Base-by-base conservation (phyloP, 2,329 filamentous ascomycete species). In the Diaporthe humulicola region DNA sequence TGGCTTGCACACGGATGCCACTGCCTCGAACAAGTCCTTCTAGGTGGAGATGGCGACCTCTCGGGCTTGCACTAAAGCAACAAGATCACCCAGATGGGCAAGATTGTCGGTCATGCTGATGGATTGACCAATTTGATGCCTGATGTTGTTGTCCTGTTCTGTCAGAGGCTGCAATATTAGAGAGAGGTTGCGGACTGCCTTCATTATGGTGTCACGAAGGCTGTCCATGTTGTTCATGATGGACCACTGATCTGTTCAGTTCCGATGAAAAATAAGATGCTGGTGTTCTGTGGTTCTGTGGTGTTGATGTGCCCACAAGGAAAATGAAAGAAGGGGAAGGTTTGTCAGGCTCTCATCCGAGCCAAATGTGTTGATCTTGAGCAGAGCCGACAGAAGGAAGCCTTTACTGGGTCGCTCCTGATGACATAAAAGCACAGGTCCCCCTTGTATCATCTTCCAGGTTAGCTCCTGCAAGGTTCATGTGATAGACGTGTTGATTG, bases 101-200 rank as follows among this genome's bases (percentile, higher is more conserved):
- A 66, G 28, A 10, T 33, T 36, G 4, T n/a, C 6, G 30, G 15
- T 19, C 4, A 15, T 8, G 6, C 15, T 25, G 9, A 3, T 22
- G 8, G 14, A n/a, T 0, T 12, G 7, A 3, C n/a, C 6, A 8
- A 50, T 50, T 36, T 25, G 28, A 9, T 8, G 19, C n/a, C 0
- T 9, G 28, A 50, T 36, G 5, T 22, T 19, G 14, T 42, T 4
- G 42, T 38, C 28, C 17, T 38, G 12, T 15, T 52, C 19, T 7
- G 17, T 3, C 12, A 50, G 2, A 17, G 19, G 42, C 19, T 12
- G 6, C 12, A 38, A 22, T 2, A 5, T 33, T 28, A 28, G 0
- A 4, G 5, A 1, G 3, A 36, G 17, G 1, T 52, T 6, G 15
- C 3, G 2, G 30, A 3, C 3, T 28, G 22, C 9, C 33, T 4